A percentile compares a stretch with the other conserved stretches of the same genome.
phyloP scores from a whole-genome alignment of 1,284 basidiomycete genomes.

The Irpex sp. region DNA sequence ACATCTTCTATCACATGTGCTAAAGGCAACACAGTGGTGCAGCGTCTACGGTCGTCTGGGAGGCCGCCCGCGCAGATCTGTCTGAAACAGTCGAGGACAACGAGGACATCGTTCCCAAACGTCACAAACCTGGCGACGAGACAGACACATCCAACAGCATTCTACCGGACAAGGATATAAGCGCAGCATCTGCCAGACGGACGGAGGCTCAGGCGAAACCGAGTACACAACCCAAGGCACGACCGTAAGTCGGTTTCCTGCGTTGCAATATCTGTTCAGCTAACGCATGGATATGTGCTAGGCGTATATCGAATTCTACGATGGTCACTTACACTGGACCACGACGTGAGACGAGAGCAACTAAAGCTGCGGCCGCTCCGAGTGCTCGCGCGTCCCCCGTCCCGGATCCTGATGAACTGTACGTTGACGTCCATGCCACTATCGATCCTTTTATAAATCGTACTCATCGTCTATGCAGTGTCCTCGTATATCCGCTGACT shows the following conservation, averaged over 20 bases:
- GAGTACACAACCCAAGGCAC: background rate
- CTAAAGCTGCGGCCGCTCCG: background rate
- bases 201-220: background rate
- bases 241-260: background rate
- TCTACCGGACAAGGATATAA: background rate
- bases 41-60: too few relatives aligned
- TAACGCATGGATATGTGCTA: background rate
- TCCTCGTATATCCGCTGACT: slow-evolving; percentile 71
- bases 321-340: background rate
- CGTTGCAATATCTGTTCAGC: background rate
- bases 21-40: too few relatives aligned
- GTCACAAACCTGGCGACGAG: background rate
- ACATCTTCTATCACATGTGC: too few relatives aligned
- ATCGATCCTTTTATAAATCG: background rate
- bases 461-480: slow-evolving; percentile 35
- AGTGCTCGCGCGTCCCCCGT: slow-evolving; percentile 21
- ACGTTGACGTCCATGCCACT: slow-evolving; percentile 20
- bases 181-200: background rate
- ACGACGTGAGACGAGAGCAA: background rate
- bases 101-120: background rate
- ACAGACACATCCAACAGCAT: background rate
- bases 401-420: slow-evolving; percentile 65
- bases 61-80: background rate
- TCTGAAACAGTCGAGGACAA: background rate
- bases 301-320: background rate